These are phyloP conservation scores for Cryphonectria parasitica DNA, from an alignment of 2,329 filamentous ascomycete genomes.

Conservation along the genomic window DNA sequence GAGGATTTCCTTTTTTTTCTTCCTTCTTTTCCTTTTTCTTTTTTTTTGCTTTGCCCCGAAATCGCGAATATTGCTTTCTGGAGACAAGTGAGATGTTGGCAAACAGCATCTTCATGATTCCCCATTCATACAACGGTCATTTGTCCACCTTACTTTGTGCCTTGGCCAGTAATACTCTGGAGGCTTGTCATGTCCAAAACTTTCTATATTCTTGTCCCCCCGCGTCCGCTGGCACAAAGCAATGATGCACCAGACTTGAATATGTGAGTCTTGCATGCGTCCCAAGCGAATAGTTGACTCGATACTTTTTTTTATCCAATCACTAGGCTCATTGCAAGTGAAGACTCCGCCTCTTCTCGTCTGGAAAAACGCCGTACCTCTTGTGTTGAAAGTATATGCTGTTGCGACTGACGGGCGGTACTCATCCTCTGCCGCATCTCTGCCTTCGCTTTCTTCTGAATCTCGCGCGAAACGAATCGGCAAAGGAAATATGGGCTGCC, in stretches of 20 bases:
- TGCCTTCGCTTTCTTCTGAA: slow-evolving; percentile 9
- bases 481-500: slow-evolving; percentile 2
- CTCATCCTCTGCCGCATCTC: slow-evolving; percentile 10
- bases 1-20: too few relatives aligned
- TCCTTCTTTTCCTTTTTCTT: too few relatives aligned
- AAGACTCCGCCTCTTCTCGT: slow-evolving; percentile 16
- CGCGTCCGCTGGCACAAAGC: neutral
- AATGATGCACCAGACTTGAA: neutral
- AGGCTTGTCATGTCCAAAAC: neutral
- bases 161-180: neutral
- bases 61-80: neutral
- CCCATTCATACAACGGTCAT: neutral
- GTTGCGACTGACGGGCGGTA: slow-evolving; percentile 14
- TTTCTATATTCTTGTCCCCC: neutral
- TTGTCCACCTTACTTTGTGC: neutral
- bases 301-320: slow-evolving; percentile 21
- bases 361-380: slow-evolving; percentile 28
- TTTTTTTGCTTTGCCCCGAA: neutral
- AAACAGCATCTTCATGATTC: neutral
- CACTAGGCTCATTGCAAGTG: slow-evolving; percentile 14
- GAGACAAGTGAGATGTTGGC: neutral
- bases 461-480: neutral
- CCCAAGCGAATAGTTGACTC: neutral
- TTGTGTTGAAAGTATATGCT: slow-evolving; percentile 25
- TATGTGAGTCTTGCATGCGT: neutral